Percentiles rank a stretch among this genome's conserved stretches.
Conservation (phyloP, 2,329 filamentous ascomycete species). For the Graphiopsis chlorocephala region DNA sequence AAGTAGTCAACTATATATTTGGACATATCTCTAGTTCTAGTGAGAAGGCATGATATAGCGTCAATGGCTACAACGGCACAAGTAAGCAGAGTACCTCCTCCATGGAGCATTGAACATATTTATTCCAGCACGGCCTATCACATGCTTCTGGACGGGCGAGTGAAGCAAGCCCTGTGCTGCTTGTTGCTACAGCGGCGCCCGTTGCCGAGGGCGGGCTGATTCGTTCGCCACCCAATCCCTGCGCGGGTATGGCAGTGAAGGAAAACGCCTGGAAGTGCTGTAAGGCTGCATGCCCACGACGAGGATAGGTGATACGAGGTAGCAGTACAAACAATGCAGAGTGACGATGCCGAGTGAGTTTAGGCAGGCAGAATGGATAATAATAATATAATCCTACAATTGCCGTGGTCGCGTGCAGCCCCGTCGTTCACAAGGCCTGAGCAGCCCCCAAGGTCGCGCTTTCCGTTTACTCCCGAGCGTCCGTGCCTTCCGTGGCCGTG, state of each 20-base stretch:
- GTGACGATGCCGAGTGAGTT: neutral
- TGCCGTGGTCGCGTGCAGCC: neutral
- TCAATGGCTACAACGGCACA: neutral
- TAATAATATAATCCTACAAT: neutral
- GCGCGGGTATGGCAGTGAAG: neutral
- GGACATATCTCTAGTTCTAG: neutral
- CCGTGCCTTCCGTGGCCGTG: neutral
- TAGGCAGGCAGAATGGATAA: neutral
- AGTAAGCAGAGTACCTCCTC: neutral
- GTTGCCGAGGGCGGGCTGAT: conserved; percentile 15
- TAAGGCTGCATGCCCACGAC: conserved; percentile 1
- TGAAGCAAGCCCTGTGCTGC: neutral
- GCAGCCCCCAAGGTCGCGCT: neutral
- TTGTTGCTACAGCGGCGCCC: conserved; percentile 13
- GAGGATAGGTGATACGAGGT: neutral
- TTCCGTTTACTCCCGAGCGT: conserved; percentile 1
- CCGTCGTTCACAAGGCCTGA: neutral
- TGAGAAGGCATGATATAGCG: neutral
- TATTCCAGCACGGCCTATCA: conserved; percentile 8
- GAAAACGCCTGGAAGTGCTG: neutral
- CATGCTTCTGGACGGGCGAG: conserved; percentile 3
- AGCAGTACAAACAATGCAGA: neutral
- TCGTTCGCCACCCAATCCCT: conserved; percentile 14
- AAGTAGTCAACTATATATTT: neutral
- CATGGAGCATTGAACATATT: conserved; percentile 5